Base-by-base conservation (phyloP, 805 yeast genomes). In the Tetrapisispora phaffii region DNA sequence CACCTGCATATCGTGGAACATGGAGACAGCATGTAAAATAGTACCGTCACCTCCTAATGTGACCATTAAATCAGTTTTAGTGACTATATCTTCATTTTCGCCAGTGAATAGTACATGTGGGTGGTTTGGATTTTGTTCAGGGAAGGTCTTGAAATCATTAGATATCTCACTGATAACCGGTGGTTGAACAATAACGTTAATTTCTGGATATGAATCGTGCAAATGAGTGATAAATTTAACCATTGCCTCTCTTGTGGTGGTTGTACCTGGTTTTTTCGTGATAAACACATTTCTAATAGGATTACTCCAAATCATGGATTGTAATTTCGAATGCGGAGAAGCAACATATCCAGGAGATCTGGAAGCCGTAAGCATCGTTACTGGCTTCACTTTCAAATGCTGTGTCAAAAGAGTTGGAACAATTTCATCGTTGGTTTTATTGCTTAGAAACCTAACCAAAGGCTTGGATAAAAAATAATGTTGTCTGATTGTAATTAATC, bases 21-120 rank as follows among this genome's bases (percentile, higher is more conserved):
- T 68, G 5, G 93, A 79, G 0, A 87, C 90, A 0, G 90, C 95
- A 44, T 89, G 75, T 37, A 89, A 63, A 45, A 87, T 86, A 0
- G 97, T 89, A 5, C 97, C 97, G 63, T 89, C 97, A 17, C 97
- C 97, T n/a, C 97, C 97, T 34, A 89, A 64, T 0, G 96, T 84
- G 8, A 89, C 88, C 33, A 89, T 67, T 36, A 89, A 62, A 58
- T 89, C 97, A 0, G 95, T 76, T 53, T 79, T 84, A 10, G 68
- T 54, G 1, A 77, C 72, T 36, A 87, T 76, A 9, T 79, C 82
- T 10, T 69, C 65, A 16, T 63, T 62, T 3, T 74, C 54, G 0
- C 94, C 93, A 0, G 89, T 76, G 55, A 71, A 78, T 1, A 85
- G 52, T 6, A 66, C 53, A 53, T 64, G 73, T 7, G 68, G 69